Base-by-base conservation (phyloP, 148 eudicot genomes). In the Nepenthes mirabilis region DNA sequence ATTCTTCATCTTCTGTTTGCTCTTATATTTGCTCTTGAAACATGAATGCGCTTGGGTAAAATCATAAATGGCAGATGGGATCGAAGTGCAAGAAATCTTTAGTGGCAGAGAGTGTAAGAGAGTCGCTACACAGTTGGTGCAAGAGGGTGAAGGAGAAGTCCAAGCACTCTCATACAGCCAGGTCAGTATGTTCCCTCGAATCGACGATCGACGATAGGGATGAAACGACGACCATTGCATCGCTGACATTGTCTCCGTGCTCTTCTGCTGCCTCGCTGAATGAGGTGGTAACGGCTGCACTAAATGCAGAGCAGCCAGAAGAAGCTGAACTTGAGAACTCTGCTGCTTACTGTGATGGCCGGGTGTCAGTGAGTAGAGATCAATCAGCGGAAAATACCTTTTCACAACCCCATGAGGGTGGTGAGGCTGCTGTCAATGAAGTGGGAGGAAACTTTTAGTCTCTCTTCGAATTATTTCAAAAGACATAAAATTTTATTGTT, bases 111-210 rank as follows among this genome's bases (percentile, higher is more conserved):
- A 89, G 97, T 52, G 97, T 94, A 32, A 80, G 99, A 58, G 99
- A 86, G 3, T 94, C 99, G 2, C 84, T 89, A 43, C 97, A 94
- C 63, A 86, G 82, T 47, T 93, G 99, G 99, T 89, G 97, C 59
- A 94, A 89, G 70, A 78, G 99, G 63, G 99, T 89, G 23, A 94
- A 84, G 64, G 84, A 73, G 60, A 91, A 80, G 65, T 85, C 95
- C 52, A 89, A 62, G 70, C 80, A 63, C 35, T 88, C 98, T 11
- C 65, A 74, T 1, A 66, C 99, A 47, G 79, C 88, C 33, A 78
- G 99, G 47, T 94, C 97, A 2, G 83, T 80, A 34, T 89, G 97
- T 61, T 94, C 84, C 5, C 77, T 82, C 3, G 86, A 64, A 43
- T 72, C 80, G 52, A 68, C 77, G n/a, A 72, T 85, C 2, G 91